Conservation (phyloP, 2,329 filamentous ascomycete species). For the Thielaviopsis euricoi region DNA sequence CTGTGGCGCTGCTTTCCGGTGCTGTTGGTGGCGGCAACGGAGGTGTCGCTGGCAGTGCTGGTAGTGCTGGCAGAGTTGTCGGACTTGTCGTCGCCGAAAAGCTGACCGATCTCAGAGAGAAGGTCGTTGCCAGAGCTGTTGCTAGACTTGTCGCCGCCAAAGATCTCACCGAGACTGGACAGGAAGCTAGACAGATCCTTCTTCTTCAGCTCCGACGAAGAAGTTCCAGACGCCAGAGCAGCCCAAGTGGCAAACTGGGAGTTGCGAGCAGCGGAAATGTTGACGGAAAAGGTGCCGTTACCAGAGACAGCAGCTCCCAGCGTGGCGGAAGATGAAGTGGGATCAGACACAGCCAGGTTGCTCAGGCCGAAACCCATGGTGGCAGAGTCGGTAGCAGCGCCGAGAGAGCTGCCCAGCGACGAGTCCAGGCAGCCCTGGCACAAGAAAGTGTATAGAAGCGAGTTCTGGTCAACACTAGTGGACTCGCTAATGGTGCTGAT, state of each 20-base stretch:
- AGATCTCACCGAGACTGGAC: neutral
- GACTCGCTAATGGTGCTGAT: conserved; percentile 25
- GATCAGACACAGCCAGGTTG: conserved; percentile 12
- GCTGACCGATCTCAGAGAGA: neutral
- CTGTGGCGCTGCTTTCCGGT: too few relatives aligned
- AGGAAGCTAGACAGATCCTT: neutral
- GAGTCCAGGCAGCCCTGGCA: conserved; percentile 23
- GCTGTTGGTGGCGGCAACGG: too few relatives aligned
- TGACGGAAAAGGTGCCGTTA: conserved; percentile 14
- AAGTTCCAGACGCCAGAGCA: conserved; percentile 10
- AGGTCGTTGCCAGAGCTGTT: neutral
- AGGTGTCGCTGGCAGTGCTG: too few relatives aligned
- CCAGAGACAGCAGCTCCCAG: conserved; percentile 14
- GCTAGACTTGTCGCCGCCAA: neutral
- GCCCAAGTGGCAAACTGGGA: conserved; percentile 14
- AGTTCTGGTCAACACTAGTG: conserved; percentile 25
- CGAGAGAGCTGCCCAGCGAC: conserved; percentile 17
- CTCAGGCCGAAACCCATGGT: conserved; percentile 24
- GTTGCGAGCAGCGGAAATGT: conserved; percentile 13
- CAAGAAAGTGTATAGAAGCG: conserved; percentile 29
- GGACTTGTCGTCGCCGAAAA: too few relatives aligned
- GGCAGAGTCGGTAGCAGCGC: conserved; percentile 14
- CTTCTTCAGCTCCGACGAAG: neutral
- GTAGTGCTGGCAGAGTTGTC: too few relatives aligned
- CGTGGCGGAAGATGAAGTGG: conserved; percentile 11